These are phyloP conservation scores for Apophysomyces trapeziformis DNA, from an alignment of 371 early-diverging fungal species.

Conservation along the genomic window DNA sequence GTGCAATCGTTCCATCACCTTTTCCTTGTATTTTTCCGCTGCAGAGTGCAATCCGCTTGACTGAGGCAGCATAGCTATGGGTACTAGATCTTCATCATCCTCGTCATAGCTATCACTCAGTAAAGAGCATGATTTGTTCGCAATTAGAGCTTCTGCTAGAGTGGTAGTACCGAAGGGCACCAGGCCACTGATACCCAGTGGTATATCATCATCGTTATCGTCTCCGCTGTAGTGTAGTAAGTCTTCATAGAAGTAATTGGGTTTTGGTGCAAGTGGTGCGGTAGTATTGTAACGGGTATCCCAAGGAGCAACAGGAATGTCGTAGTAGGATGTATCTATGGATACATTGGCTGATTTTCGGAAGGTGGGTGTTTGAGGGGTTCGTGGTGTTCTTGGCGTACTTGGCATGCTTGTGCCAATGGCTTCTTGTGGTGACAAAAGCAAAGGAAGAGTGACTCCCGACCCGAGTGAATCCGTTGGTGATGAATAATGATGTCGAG, in stretches of 20 bases:
- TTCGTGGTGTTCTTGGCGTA: slow-evolving; percentile 11
- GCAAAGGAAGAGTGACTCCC: neutral
- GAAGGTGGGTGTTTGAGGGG: neutral
- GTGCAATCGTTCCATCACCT: slow-evolving; percentile 32
- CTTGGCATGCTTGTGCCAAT: neutral
- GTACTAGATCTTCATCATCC: slow-evolving; percentile 40
- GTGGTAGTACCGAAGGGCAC: slow-evolving; percentile 9
- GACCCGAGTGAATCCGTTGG: neutral
- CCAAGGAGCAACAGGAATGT: slow-evolving; percentile 1
- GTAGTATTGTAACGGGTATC: neutral
- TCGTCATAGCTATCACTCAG: slow-evolving; percentile 33
- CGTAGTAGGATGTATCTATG: slow-evolving; percentile 3
- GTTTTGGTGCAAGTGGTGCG: neutral
- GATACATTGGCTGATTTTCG: neutral
- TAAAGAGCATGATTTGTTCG: slow-evolving; percentile 7
- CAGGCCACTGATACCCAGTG: slow-evolving; percentile 18
- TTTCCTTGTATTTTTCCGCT: slow-evolving; percentile 47
- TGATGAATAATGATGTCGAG: neutral
- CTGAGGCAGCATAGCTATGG: slow-evolving; percentile 27
- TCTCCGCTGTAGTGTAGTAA: slow-evolving; percentile 4
- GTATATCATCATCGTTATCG: slow-evolving; percentile 30
- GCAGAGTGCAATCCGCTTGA: slow-evolving; percentile 27
- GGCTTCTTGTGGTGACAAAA: slow-evolving; percentile 5
- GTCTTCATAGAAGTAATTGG: neutral
- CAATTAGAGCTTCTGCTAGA: slow-evolving; percentile 4